Evolutionary conservation across 2,329 filamentous ascomycete species (phyloP).

Genomic region (Tolypocladium amazonense): DNA sequence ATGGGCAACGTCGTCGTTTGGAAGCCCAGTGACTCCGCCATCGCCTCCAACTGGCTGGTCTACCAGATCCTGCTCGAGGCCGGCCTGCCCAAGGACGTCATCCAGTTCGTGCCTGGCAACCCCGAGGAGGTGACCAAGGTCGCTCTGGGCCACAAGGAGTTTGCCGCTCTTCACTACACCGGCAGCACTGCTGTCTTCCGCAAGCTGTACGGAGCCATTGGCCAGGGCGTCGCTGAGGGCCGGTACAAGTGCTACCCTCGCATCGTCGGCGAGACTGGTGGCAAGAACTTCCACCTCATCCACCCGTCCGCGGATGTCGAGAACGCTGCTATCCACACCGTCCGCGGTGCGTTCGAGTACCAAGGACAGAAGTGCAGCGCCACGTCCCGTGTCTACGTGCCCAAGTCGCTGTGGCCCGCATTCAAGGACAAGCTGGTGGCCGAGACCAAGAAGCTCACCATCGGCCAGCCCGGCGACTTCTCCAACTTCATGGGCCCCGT

Average conservation of each 20-base stretch:
- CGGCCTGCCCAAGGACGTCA: constrained; percentile 77
- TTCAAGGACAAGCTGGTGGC: constrained; percentile 56
- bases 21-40: constrained; percentile 88
- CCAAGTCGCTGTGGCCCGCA: constrained; percentile 61
- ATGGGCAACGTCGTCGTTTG: constrained; percentile 93
- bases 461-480: constrained; percentile 59
- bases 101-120: constrained; percentile 88
- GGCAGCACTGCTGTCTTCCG: constrained; percentile 89
- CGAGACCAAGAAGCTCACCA: constrained; percentile 60
- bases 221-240: constrained; percentile 67
- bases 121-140: constrained; percentile 72
- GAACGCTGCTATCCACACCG: constrained; percentile 71
- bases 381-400: constrained; percentile 69
- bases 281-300: constrained; percentile 87
- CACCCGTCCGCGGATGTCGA: constrained; percentile 67
- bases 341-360: constrained; percentile 82
- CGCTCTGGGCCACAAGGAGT: constrained; percentile 66
- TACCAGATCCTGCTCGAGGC: constrained; percentile 88
- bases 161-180: constrained; percentile 90
- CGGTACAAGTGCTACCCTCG: constrained; percentile 79
- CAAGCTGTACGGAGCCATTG: constrained; percentile 77
- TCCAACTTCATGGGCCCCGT: constrained; percentile 80
- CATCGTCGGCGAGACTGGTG: constrained; percentile 82
- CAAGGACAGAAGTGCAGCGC: constrained; percentile 89
- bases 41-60: constrained; percentile 83